These are phyloP conservation scores for Aquilaria malaccensis DNA, from an alignment of 345 rosid species.

Conservation along the genomic window DNA sequence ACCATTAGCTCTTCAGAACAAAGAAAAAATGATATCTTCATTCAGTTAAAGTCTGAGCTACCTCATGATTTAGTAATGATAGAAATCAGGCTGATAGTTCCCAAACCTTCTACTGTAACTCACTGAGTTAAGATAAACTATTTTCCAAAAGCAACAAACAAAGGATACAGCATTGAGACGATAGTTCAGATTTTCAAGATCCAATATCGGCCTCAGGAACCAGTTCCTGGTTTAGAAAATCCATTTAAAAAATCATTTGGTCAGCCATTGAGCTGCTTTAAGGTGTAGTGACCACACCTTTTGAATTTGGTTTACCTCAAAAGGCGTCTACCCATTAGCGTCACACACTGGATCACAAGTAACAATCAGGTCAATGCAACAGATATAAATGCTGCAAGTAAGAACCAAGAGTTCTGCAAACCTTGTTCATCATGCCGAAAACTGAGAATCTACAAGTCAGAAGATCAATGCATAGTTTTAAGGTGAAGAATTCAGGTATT, in stretches of 20 bases:
- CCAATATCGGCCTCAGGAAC: conserved; percentile 93
- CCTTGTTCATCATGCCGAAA: conserved; percentile 98
- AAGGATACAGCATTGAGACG: conserved; percentile 97
- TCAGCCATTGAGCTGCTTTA: conserved; percentile 2
- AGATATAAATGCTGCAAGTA: conserved; percentile 16
- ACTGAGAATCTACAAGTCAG: conserved; percentile 77
- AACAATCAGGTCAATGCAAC: conserved; percentile 23
- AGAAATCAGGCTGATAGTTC: not conserved
- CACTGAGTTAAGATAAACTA: conserved; percentile 13
- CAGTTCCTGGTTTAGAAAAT: conserved; percentile 60
- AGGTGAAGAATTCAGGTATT: conserved; percentile 4
- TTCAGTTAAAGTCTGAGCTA: conserved; percentile 31
- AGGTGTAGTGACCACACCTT: conserved; percentile 11
- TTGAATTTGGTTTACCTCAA: conserved; percentile 47
- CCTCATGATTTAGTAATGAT: not conserved
- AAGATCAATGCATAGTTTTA: conserved; percentile 21
- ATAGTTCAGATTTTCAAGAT: conserved; percentile 57
- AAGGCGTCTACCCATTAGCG: conserved; percentile 86
- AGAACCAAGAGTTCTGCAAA: conserved; percentile 27
- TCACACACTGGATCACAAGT: conserved; percentile 61
- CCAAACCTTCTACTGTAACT: conserved; percentile 9
- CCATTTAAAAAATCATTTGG: conserved; percentile 13
- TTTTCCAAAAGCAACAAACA: conserved; percentile 12
- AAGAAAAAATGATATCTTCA: conserved; percentile 80
- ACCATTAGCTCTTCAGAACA: conserved; percentile 74